phyloP scores from a whole-genome alignment of 352 stramenopile genomes.

The Pseudoperonospora humuli region DNA sequence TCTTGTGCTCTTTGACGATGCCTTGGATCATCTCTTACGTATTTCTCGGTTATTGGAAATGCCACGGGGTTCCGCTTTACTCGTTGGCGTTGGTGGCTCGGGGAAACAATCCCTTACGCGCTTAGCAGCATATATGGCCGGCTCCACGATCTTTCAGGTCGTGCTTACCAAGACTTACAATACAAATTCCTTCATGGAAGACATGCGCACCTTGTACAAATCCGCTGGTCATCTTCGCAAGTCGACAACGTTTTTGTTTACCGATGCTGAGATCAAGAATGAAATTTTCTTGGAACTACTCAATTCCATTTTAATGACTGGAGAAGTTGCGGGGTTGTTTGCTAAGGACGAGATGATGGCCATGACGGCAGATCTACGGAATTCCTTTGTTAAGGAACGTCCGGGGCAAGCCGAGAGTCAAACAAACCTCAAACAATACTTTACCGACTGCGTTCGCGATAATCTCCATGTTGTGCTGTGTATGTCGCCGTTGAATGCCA shows the following conservation, averaged over 20 bases:
- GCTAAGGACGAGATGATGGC: constrained; percentile 99
- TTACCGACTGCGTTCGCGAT: constrained; percentile 96
- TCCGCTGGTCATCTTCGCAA: constrained; percentile 94
- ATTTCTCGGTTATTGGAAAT: constrained; percentile 96
- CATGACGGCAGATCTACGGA: constrained; percentile 95
- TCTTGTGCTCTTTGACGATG: constrained; percentile 98
- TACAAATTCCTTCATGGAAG: constrained; percentile 95
- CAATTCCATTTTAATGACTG: constrained; percentile 98
- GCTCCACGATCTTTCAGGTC: constrained; percentile 96
- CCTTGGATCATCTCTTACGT: constrained; percentile 92
- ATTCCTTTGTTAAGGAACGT: constrained; percentile 92
- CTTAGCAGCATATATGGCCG: constrained; percentile 94
- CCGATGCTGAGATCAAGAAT: constrained; percentile 98
- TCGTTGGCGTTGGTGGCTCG: constrained; percentile 96
- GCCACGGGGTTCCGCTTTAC: constrained; percentile 90
- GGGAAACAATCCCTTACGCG: constrained; percentile 97
- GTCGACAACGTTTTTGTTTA: constrained; percentile 97
- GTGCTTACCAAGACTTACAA: constrained; percentile 98
- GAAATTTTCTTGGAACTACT: constrained; percentile 98
- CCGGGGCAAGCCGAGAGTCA: constrained; percentile 92
- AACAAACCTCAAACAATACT: constrained; percentile 97
- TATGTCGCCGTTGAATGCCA: constrained; percentile 98
- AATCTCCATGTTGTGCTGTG: constrained; percentile 98
- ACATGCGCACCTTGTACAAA: constrained; percentile 95
- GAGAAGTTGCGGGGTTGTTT: constrained; percentile 97